phyloP scores from a whole-genome alignment of 805 yeast genomes.

The Barnettozyma sucrosica region DNA sequence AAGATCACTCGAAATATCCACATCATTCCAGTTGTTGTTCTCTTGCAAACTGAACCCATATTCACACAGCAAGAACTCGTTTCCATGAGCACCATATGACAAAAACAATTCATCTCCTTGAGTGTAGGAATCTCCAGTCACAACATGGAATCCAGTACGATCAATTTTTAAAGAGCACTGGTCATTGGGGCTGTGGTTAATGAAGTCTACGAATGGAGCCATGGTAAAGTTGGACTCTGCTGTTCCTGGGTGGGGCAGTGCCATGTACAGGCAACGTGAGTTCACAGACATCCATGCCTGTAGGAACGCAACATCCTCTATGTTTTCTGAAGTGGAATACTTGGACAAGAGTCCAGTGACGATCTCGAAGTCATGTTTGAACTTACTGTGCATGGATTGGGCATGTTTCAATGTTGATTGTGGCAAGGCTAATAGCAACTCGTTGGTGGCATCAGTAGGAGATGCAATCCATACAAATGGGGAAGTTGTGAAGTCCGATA shows the following conservation, averaged over 20 bases:
- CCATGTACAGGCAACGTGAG: slow-evolving; percentile 84
- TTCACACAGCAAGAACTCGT: slow-evolving; percentile 75
- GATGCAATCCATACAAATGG: slow-evolving; percentile 58
- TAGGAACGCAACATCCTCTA: slow-evolving; percentile 30
- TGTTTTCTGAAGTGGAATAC: background rate
- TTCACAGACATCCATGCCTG: slow-evolving; percentile 87
- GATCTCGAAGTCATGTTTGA: slow-evolving; percentile 27
- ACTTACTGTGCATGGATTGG: slow-evolving; percentile 36
- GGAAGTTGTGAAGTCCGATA: slow-evolving; percentile 43
- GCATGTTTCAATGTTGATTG: slow-evolving; percentile 35
- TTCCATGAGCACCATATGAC: slow-evolving; percentile 85
- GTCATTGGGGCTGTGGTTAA: slow-evolving; percentile 58
- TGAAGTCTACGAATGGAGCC: slow-evolving; percentile 87
- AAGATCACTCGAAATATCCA: slow-evolving; percentile 54
- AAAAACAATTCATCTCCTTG: slow-evolving; percentile 55
- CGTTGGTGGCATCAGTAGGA: slow-evolving; percentile 23
- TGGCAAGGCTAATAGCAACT: slow-evolving; percentile 39
- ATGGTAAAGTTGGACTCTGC: slow-evolving; percentile 69
- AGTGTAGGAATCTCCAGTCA: slow-evolving; percentile 29
- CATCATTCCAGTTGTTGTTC: slow-evolving; percentile 59
- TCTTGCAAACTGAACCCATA: slow-evolving; percentile 67
- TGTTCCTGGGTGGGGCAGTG: slow-evolving; percentile 47
- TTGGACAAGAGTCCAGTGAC: slow-evolving; percentile 26
- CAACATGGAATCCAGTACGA: slow-evolving; percentile 47
- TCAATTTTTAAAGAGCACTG: slow-evolving; percentile 48